Percentiles rank a stretch among this genome's conserved stretches.
Conservation (phyloP, 176 grass and related monocot genomes). For the Triticum aestivum region IWGSC_CS_RefSeq_v2.1 NC_057810.1:710002859-710003358, state of each 20-base stretch:
- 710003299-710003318: constrained; percentile 11
- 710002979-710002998: too few species aligned
- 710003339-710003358: background rate
- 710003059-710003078: constrained; percentile 12
- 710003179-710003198: constrained; percentile 39
- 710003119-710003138: constrained; percentile 36
- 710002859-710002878: too few species aligned
- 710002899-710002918: too few species aligned
- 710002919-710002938: too few species aligned
- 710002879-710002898: too few species aligned
- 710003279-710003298: background rate
- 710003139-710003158: constrained; percentile 39
- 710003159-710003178: background rate
- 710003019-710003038: too few species aligned
- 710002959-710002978: too few species aligned
- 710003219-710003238: background rate
- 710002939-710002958: too few species aligned
- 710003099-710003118: constrained; percentile 31
- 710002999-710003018: too few species aligned
- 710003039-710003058: too few species aligned
- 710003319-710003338: background rate
- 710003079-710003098: constrained; percentile 25
- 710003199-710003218: constrained; percentile 17
- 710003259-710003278: constrained; percentile 6
- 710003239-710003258: background rate